A percentile compares a stretch with the other conserved stretches of the same genome.
These are phyloP conservation scores for Trichocladium antarcticum DNA, from an alignment of 495 filamentous ascomycete species.

Conservation along the genomic window DNA sequence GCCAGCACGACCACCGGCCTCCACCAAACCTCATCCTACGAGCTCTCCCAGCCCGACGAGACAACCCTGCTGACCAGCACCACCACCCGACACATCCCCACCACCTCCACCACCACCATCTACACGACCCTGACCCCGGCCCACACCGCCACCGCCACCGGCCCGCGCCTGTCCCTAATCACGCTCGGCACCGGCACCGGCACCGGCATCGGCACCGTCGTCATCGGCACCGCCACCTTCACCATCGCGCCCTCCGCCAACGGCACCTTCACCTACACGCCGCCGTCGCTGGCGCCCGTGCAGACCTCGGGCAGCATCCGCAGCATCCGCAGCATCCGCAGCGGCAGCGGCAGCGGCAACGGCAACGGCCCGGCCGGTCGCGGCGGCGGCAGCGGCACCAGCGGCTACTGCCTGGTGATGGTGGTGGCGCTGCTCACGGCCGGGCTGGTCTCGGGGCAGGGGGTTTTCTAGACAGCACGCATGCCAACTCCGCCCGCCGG, in stretches of 20 bases:
- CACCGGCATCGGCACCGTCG: background rate
- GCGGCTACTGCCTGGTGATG: slow-evolving; percentile 7
- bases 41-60: background rate
- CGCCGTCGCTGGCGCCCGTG: background rate
- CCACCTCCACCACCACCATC: background rate
- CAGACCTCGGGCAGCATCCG: no score
- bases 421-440: background rate
- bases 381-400: background rate
- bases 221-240: background rate
- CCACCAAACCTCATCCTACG: background rate
- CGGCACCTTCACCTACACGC: slow-evolving; percentile 1
- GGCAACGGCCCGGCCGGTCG: background rate
- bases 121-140: background rate
- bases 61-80: background rate
- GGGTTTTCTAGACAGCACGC: background rate
- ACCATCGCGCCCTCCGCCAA: background rate
- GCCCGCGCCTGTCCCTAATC: background rate
- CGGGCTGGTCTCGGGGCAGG: background rate
- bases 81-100: no score
- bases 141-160: background rate
- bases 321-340: no score
- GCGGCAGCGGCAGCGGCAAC: background rate
- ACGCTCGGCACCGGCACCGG: background rate
- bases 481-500: no score
- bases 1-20: background rate